A percentile compares a stretch with the other conserved stretches of the same genome.
Evolutionary conservation across 257 asterid genomes (phyloP).

Genomic region (Solanum dulcamara): DNA sequence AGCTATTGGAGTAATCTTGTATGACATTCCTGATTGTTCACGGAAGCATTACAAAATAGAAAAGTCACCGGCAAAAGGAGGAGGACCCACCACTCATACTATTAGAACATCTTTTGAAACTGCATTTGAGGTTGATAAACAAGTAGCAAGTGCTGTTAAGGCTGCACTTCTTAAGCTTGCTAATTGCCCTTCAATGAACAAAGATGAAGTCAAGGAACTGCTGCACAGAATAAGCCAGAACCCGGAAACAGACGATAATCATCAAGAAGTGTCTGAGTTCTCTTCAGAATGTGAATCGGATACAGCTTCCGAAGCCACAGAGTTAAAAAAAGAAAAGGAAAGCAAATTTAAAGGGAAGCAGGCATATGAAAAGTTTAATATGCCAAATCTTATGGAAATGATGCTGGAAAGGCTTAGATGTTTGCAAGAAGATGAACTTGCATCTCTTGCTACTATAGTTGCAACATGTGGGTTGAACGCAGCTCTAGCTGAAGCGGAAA

Average conservation of each 20-base stretch:
- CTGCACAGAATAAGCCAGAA: conserved; percentile 67
- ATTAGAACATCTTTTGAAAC: conserved; percentile 76
- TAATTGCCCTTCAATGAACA: conserved; percentile 47
- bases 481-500: conserved; percentile 45
- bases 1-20: conserved; percentile 68
- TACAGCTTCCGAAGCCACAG: conserved; percentile 23
- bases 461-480: conserved; percentile 90
- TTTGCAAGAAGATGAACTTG: conserved; percentile 77
- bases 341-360: conserved; percentile 19
- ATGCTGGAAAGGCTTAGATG: conserved; percentile 73
- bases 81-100: conserved; percentile 39
- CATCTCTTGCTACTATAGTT: conserved; percentile 92
- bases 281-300: conserved; percentile 50
- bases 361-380: conserved; percentile 26
- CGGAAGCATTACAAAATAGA: conserved; percentile 47
- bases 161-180: conserved; percentile 74
- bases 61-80: conserved; percentile 31
- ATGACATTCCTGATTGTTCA: conserved; percentile 39
- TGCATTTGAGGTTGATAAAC: conserved; percentile 88
- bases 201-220: conserved; percentile 69
- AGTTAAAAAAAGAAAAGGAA: conserved; percentile 1
- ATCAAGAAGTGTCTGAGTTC: conserved; percentile 15
- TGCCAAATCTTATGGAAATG: conserved; percentile 40
- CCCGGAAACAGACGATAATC: conserved; percentile 50
- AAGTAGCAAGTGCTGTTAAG: conserved; percentile 84